These are phyloP conservation scores for Termitomyces sp. DNA, from an alignment of 768 basidiomycete genomes.

Conservation along the genomic window DNA sequence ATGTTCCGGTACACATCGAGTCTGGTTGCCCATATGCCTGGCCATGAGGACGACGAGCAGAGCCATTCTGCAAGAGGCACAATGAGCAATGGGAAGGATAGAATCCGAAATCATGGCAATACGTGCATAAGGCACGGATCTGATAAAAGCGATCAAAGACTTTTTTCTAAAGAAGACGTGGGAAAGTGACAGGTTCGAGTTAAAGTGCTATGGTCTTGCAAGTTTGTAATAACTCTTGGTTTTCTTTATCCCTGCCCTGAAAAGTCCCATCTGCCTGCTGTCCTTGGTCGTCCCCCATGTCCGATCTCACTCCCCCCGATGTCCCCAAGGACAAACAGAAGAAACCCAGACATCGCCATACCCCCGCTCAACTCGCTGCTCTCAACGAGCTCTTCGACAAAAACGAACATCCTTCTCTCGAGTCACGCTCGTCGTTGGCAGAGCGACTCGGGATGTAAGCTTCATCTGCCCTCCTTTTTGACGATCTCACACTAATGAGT, in stretches of 20 bases:
- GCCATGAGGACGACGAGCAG: not conserved
- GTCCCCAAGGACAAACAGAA: slow-evolving; percentile 43
- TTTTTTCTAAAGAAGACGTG: slow-evolving; percentile 21
- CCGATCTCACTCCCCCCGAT: slow-evolving; percentile 18
- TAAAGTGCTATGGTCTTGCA: slow-evolving; percentile 16
- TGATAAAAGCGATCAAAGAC: slow-evolving; percentile 13
- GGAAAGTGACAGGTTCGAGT: slow-evolving; percentile 17
- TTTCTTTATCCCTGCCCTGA: slow-evolving; percentile 12
- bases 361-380: slow-evolving; percentile 63
- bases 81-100: not conserved
- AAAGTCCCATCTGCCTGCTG: slow-evolving; percentile 9
- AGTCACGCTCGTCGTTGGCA: slow-evolving; percentile 62
- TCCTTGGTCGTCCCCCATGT: slow-evolving; percentile 22
- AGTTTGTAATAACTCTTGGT: slow-evolving; percentile 18
- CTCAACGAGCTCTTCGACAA: slow-evolving; percentile 76
- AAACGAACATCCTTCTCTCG: slow-evolving; percentile 69
- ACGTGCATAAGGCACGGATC: slow-evolving; percentile 7
- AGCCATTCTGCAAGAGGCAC: not conserved
- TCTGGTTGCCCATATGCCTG: not conserved
- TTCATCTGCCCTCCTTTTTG: slow-evolving; percentile 10
- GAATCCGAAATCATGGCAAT: not conserved
- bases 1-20: not conserved
- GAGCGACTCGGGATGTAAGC: slow-evolving; percentile 73
- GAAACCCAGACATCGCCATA: slow-evolving; percentile 78
- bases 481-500: slow-evolving; percentile 6